phyloP scores from a whole-genome alignment of 164 flowering plant genomes.

The Piper betle region DNA sequence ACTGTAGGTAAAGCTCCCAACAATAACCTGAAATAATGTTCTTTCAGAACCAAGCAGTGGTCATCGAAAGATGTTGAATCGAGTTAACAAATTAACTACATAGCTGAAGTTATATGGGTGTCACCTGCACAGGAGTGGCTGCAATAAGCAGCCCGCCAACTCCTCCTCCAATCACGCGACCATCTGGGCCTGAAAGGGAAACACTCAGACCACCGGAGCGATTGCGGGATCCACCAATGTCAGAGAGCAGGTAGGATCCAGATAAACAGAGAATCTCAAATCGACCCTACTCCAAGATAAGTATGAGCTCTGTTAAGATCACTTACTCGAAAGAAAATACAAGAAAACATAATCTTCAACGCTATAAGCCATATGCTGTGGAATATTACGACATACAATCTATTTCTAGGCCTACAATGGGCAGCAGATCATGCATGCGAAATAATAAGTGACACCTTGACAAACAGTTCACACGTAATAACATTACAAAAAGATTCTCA shows the following conservation, averaged over 20 bases:
- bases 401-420: no score
- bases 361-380: no score
- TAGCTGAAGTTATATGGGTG: background rate
- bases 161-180: no score
- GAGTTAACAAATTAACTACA: background rate
- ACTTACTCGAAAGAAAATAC: no score
- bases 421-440: no score
- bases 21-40: conserved; percentile 50
- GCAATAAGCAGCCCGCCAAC: conserved; percentile 23
- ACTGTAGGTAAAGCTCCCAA: conserved; percentile 33
- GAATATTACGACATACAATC: no score
- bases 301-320: no score
- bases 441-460: no score
- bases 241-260: conserved; percentile 57
- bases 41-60: background rate
- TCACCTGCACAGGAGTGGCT: conserved; percentile 84
- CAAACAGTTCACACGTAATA: no score
- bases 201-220: conserved; percentile 68
- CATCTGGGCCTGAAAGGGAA: conserved; percentile 21
- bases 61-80: background rate
- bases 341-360: no score
- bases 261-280: conserved; percentile 80
- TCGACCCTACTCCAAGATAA: conserved; percentile 38
- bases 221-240: conserved; percentile 38
- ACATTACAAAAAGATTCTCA: no score